Base-by-base conservation (phyloP, 495 filamentous ascomycete genomes). In the Xylaria cubensis region DNA sequence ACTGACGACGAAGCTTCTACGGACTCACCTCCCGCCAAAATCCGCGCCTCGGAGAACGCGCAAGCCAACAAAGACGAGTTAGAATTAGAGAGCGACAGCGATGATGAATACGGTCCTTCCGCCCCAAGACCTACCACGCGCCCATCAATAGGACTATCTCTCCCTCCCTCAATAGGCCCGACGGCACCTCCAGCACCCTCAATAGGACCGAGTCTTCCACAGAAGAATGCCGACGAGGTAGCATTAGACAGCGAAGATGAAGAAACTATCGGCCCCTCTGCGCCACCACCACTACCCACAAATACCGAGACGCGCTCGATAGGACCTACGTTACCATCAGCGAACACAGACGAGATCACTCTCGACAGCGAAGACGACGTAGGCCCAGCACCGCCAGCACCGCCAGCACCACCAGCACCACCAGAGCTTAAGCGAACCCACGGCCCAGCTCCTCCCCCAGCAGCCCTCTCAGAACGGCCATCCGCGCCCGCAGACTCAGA, bases 391-490 rank as follows among this genome's bases (percentile, higher is more conserved):
- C 74, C 72, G 4, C 73, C 73, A 12, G 46, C 77, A 21, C 74
- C 72, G 4, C 73, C 73, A 12, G 46, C 77, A 21, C 74, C 72
- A 4, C 77, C 77, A 61, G 70, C 77, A 21, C 74, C 72, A 4
- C 73, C 73, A 12, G 46, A 63, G 24, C 67, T 67, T 48, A 72
- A 81, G 61, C 83, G 84, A 55, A 73, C 83, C 59, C 77, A 82
- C 70, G 85, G 84, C 61, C 84, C 85, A 24, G 81, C 84, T 8
- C 80, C 79, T 29, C 84, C 85, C 4, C 82, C 84, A 67, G 82
- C 81, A 34, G 48, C 72, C 32, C 82, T 84, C 69, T 81, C 84
- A 66, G 71, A 82, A 32, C 80, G 82, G 8, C 82, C 84, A 5
- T 56, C 81, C 56, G 50, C 66, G 48, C 42, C 53, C 21, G 29